These are phyloP conservation scores for Arthromyces matolae DNA, from an alignment of 768 basidiomycete species.

Conservation along the genomic window DNA sequence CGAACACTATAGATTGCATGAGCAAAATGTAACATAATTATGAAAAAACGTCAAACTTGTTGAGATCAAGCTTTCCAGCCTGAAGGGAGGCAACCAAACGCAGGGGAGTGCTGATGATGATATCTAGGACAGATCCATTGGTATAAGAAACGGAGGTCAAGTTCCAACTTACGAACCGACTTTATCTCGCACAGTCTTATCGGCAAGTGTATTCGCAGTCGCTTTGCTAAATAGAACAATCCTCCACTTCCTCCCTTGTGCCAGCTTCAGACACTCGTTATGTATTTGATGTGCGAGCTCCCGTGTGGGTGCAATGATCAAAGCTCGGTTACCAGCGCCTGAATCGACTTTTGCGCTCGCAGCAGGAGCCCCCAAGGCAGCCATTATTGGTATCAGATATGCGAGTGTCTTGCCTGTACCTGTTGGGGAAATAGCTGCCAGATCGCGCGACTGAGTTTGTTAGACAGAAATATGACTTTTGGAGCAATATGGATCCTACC, in stretches of 20 bases:
- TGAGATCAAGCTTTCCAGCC: constrained; percentile 57
- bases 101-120: constrained; percentile 90
- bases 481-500: constrained; percentile 38
- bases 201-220: constrained; percentile 76
- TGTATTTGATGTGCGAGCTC: constrained; percentile 96
- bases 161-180: constrained; percentile 52
- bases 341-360: constrained; percentile 40
- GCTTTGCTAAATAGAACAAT: constrained; percentile 85
- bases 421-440: constrained; percentile 94
- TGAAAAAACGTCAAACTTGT: constrained; percentile 56
- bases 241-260: constrained; percentile 79
- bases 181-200: constrained; percentile 70
- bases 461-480: not conserved
- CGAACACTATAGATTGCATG: constrained; percentile 56
- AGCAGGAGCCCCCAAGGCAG: constrained; percentile 51
- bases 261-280: constrained; percentile 83
- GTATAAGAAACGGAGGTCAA: not conserved
- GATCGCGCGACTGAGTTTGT: constrained; percentile 62
- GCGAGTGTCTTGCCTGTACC: constrained; percentile 96
- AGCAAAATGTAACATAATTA: not conserved
- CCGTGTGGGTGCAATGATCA: constrained; percentile 88
- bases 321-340: constrained; percentile 64
- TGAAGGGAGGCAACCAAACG: constrained; percentile 81
- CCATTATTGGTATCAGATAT: constrained; percentile 82
- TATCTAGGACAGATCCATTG: constrained; percentile 46